These are phyloP conservation scores for Periconia sp. DNA, from an alignment of 2,329 filamentous ascomycete genomes.

Conservation along the genomic window DNA sequence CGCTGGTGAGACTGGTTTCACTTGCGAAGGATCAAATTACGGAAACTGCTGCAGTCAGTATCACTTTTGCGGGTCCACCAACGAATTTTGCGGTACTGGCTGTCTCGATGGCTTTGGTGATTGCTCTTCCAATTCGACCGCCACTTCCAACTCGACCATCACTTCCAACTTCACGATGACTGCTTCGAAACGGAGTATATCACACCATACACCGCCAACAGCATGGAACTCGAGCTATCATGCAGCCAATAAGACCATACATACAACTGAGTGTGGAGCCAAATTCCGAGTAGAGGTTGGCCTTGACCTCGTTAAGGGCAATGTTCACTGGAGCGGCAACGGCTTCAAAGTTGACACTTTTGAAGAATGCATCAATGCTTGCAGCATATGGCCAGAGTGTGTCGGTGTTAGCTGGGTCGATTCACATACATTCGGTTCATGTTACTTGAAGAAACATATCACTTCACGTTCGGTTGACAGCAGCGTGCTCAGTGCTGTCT, in stretches of 20 bases:
- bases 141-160: not conserved
- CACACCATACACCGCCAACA: not conserved
- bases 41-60: slow-evolving; percentile 32
- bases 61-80: slow-evolving; percentile 24
- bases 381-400: too few relatives aligned
- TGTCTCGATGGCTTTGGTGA: slow-evolving; percentile 19
- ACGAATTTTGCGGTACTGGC: slow-evolving; percentile 18
- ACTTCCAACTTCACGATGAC: not conserved
- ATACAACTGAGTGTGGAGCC: slow-evolving; percentile 13
- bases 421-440: too few relatives aligned
- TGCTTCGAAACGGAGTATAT: not conserved
- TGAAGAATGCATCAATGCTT: too few relatives aligned
- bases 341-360: too few relatives aligned
- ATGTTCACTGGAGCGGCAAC: too few relatives aligned
- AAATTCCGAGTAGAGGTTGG: slow-evolving; percentile 22
- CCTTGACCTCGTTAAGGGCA: too few relatives aligned
- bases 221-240: not conserved
- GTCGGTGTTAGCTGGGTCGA: too few relatives aligned
- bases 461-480: too few relatives aligned
- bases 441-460: too few relatives aligned
- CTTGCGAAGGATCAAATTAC: slow-evolving; percentile 24
- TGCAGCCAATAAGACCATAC: slow-evolving; percentile 8
- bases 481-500: too few relatives aligned
- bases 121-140: slow-evolving; percentile 8
- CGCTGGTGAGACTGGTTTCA: slow-evolving; percentile 24